Percentiles rank a stretch among this genome's conserved stretches.
These are phyloP conservation scores for Spathaspora boniae DNA, from an alignment of 805 yeast species.

Conservation along the genomic window DNA sequence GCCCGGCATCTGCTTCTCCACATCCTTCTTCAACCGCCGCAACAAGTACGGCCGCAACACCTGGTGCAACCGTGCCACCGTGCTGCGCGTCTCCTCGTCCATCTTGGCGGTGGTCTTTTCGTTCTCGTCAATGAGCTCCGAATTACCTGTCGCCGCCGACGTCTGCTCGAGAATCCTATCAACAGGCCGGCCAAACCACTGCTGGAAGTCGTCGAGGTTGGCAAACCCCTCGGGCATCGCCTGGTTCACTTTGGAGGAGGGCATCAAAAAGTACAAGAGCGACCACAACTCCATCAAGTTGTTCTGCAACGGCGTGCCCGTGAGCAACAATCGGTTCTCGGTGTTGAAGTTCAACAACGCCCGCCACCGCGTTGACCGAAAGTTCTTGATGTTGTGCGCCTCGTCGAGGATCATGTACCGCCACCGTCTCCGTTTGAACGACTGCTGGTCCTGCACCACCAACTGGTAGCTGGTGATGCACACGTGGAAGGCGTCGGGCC, in stretches of 20 bases:
- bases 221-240: slow-evolving; percentile 96
- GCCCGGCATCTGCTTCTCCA: slow-evolving; percentile 98
- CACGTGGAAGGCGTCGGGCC: slow-evolving; percentile 91
- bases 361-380: slow-evolving; percentile 96
- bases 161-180: slow-evolving; percentile 81
- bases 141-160: slow-evolving; percentile 41
- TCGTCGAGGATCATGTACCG: slow-evolving; percentile 95
- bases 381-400: slow-evolving; percentile 96
- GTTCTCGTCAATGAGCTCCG: slow-evolving; percentile 42
- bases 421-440: slow-evolving; percentile 91
- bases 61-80: slow-evolving; percentile 87
- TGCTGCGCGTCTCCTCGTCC: slow-evolving; percentile 75
- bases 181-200: slow-evolving; percentile 98
- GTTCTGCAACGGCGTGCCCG: slow-evolving; percentile 97
- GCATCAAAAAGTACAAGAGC: slow-evolving; percentile 90
- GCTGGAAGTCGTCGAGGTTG: slow-evolving; percentile 90
- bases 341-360: slow-evolving; percentile 92
- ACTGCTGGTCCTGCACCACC: slow-evolving; percentile 95
- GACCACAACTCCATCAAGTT: slow-evolving; percentile 97
- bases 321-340: slow-evolving; percentile 76
- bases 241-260: slow-evolving; percentile 67
- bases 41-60: slow-evolving; percentile 89
- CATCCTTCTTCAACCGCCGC: slow-evolving; percentile 91
- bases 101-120: slow-evolving; percentile 38
- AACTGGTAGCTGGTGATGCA: slow-evolving; percentile 96